These are phyloP conservation scores for Phragmites australis DNA, from an alignment of 176 grass and related monocot species.

Conservation along the genomic window DNA sequence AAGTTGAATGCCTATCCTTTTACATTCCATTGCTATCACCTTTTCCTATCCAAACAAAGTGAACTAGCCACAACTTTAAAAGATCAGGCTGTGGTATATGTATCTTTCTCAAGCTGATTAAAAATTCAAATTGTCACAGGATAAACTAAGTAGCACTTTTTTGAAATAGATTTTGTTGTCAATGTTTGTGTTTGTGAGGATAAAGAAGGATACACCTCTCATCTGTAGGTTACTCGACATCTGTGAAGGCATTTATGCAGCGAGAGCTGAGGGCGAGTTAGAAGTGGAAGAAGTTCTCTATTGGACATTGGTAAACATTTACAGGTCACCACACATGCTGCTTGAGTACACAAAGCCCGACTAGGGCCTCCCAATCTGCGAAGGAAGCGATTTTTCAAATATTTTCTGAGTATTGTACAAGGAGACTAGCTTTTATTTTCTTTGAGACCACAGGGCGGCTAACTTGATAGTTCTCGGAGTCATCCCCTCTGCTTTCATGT, in stretches of 20 bases:
- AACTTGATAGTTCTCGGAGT: background rate
- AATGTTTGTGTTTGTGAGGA: background rate
- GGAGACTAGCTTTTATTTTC: background rate
- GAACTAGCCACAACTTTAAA: background rate
- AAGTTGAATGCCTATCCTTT: background rate
- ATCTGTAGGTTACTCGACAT: slow-evolving; percentile 83
- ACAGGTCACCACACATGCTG: slow-evolving; percentile 93
- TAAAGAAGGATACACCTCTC: slow-evolving; percentile 9
- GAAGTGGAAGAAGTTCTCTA: slow-evolving; percentile 97
- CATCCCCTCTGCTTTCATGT: background rate
- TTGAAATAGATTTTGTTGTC: background rate
- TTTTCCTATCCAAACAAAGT: background rate
- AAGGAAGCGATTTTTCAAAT: slow-evolving; percentile 7
- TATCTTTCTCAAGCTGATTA: background rate
- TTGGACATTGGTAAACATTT: slow-evolving; percentile 91
- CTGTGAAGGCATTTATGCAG: slow-evolving; percentile 96
- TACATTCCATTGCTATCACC: background rate
- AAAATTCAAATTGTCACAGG: background rate
- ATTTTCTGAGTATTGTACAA: slow-evolving; percentile 13
- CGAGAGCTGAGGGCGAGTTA: slow-evolving; percentile 88
- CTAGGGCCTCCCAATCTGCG: slow-evolving; percentile 4
- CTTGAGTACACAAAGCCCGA: slow-evolving; percentile 87
- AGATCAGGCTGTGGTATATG: background rate
- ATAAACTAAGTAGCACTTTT: background rate
- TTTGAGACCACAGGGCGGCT: slow-evolving; percentile 1